phyloP scores from a whole-genome alignment of 306 rosid genomes.

The Oxytropis ochrocephala region DNA sequence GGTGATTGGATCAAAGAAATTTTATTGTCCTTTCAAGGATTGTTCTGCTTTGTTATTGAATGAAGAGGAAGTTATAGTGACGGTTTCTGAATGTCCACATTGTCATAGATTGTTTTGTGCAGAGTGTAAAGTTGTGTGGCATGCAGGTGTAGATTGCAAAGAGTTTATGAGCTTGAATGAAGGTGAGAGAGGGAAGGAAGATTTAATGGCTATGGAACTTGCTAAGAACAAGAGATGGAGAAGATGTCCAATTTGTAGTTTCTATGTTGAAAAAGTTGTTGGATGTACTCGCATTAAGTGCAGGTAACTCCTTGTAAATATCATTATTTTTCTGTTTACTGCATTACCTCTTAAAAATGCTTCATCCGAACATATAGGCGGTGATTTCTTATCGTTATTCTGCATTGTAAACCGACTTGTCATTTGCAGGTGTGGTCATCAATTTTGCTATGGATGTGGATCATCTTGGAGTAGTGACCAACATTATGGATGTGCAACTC shows the following conservation, averaged over 20 bases:
- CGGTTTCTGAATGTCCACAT: conserved; percentile 43
- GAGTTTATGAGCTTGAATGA: conserved; percentile 28
- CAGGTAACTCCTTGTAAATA: conserved; percentile 23
- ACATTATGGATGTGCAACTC: neutral
- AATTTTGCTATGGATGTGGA: conserved; percentile 48
- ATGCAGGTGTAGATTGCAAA: conserved; percentile 31
- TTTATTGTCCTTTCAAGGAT: conserved; percentile 54
- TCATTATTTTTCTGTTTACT: no score
- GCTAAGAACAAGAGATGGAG: conserved; percentile 40
- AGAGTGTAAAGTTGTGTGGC: conserved; percentile 55
- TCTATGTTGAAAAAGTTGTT: conserved; percentile 38
- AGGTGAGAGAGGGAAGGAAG: conserved; percentile 34
- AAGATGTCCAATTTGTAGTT: conserved; percentile 42
- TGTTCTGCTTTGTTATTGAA: conserved; percentile 41
- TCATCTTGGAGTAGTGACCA: neutral
- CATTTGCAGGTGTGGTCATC: conserved; percentile 37
- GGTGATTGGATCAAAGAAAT: conserved; percentile 28
- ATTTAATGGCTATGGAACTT: conserved; percentile 40
- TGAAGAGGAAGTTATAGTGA: conserved; percentile 27
- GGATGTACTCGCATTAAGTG: conserved; percentile 52
- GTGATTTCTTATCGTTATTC: no score
- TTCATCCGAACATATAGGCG: no score
- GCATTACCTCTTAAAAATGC: no score
- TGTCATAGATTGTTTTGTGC: conserved; percentile 63
- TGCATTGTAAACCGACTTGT: neutral